Evolutionary conservation across 352 stramenopile species (phyloP).

Genomic region (Thalassiosira sp.): DNA sequence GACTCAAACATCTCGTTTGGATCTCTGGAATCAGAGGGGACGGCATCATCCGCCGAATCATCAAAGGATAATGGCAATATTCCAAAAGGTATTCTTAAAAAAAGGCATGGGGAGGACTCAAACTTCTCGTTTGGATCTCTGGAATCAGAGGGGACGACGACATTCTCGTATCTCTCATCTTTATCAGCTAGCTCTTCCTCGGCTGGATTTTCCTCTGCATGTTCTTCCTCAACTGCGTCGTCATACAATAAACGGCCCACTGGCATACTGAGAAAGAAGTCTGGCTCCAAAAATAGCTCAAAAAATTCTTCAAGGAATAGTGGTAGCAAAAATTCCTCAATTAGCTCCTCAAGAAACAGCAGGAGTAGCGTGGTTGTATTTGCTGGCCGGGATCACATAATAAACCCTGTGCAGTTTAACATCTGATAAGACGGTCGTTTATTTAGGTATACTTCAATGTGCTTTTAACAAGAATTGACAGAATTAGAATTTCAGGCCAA

Average conservation of each 20-base stretch:
- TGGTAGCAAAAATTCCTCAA: neutral
- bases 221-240: neutral
- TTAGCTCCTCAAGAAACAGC: constrained; percentile 1
- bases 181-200: constrained; percentile 7
- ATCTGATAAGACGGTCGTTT: no score
- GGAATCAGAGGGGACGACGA: neutral
- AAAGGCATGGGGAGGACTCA: constrained; percentile 1
- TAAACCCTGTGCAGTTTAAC: neutral
- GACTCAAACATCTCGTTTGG: constrained; percentile 4
- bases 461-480: no score
- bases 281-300: no score
- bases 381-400: constrained; percentile 14
- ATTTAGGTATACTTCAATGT: no score
- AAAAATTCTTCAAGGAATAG: no score
- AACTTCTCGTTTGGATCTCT: neutral
- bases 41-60: neutral
- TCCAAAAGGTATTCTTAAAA: constrained; percentile 15
- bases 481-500: no score
- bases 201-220: no score
- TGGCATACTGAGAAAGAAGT: no score
- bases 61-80: neutral
- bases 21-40: neutral
- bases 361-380: constrained; percentile 7
- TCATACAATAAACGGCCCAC: no score
- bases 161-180: constrained; percentile 11